phyloP scores from a whole-genome alignment of 495 filamentous ascomycete species.

The Terfezia claveryi region DNA sequence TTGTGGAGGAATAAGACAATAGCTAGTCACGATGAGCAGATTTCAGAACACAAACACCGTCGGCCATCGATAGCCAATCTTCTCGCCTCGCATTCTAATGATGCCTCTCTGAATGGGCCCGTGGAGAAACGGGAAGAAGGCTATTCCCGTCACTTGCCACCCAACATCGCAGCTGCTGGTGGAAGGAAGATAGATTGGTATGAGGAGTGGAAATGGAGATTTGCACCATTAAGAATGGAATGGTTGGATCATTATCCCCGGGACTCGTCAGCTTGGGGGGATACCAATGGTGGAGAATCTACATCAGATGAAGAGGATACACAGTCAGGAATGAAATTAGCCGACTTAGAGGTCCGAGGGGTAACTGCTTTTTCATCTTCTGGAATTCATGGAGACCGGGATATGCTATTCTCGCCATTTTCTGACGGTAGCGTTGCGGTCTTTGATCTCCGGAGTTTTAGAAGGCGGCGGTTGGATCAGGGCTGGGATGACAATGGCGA shows the following conservation, averaged over 20 bases:
- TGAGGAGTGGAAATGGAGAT: conserved; percentile 15
- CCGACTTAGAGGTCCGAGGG: conserved; percentile 7
- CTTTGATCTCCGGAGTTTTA: not conserved
- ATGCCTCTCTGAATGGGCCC: not conserved
- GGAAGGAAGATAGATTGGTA: conserved; percentile 12
- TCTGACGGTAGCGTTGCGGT: conserved; percentile 14
- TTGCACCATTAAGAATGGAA: conserved; percentile 14
- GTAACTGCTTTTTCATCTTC: conserved; percentile 7
- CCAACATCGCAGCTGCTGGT: not conserved
- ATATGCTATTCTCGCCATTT: conserved; percentile 13
- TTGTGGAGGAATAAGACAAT: conserved; percentile 7
- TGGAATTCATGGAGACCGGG: conserved; percentile 1
- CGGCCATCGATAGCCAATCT: not conserved
- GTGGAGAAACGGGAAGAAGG: not conserved
- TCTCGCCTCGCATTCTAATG: not conserved
- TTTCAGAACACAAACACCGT: not conserved
- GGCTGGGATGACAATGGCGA: not conserved
- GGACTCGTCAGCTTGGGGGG: not conserved
- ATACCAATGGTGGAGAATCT: conserved; percentile 1
- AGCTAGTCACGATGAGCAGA: not conserved
- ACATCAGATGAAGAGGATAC: conserved; percentile 1
- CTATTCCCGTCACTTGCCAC: not conserved
- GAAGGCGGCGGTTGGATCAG: not conserved
- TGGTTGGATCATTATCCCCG: conserved; percentile 4
- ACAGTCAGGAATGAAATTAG: too few species aligned